phyloP scores from a whole-genome alignment of 306 rosid genomes.

The Boehmeria nivea region DNA sequence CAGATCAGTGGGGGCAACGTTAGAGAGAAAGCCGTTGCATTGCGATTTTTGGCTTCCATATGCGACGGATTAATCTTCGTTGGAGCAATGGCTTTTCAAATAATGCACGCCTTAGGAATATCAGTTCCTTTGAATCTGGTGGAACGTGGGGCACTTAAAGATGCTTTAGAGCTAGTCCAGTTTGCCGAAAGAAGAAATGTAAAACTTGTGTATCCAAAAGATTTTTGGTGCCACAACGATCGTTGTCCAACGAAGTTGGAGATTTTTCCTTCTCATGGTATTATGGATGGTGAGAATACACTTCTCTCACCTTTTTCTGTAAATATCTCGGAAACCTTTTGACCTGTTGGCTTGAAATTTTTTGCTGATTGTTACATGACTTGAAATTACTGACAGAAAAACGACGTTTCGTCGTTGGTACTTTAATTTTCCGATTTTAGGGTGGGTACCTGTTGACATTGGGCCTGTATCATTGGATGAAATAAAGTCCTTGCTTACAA shows the following conservation, averaged over 20 bases:
- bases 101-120: constrained; percentile 70
- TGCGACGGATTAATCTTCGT: constrained; percentile 73
- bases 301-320: too few relatives aligned
- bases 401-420: too few relatives aligned
- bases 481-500: constrained; percentile 48
- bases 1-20: constrained; percentile 87
- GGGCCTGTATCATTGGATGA: constrained; percentile 71
- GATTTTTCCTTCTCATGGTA: constrained; percentile 49
- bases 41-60: constrained; percentile 61
- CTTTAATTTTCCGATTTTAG: constrained; percentile 32
- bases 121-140: constrained; percentile 48
- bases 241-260: constrained; percentile 39
- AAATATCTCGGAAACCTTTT: too few relatives aligned
- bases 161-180: constrained; percentile 50
- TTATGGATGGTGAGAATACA: constrained; percentile 56
- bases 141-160: constrained; percentile 41
- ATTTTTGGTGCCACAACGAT: constrained; percentile 68
- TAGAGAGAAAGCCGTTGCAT: constrained; percentile 57
- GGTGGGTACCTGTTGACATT: constrained; percentile 79
- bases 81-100: constrained; percentile 87
- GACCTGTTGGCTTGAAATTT: too few relatives aligned
- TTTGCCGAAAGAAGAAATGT: constrained; percentile 43
- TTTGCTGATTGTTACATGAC: too few relatives aligned
- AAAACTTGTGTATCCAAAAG: constrained; percentile 63
- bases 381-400: too few relatives aligned